Evolutionary conservation across 1,284 basidiomycete species (phyloP), one percentile per base, ranked within the genome.

Genomic region (Ceratobasidium sp.): DNA sequence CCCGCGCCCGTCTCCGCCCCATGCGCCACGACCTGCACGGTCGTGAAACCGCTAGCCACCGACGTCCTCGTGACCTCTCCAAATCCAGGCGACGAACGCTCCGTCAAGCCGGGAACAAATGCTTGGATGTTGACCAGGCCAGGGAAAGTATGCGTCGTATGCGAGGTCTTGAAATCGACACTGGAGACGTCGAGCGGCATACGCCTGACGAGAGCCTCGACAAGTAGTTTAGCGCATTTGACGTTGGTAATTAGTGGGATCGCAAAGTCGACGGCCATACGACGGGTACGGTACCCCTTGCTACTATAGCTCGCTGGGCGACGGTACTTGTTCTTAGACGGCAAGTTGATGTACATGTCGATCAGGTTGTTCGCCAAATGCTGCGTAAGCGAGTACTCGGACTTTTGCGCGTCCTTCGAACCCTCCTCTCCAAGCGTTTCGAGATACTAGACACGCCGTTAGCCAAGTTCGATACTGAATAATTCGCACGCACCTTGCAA

Each of bases 261-360:
- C 41, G 96, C 96, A 79, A 97, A 98, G 83, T 99, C 97, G 76
- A 99, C 97, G n/a, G 98, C 97, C 93, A 98, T 96, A 76, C 97
- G 93, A 80, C 98, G 93, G 38, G 96, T 97, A 75, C 91, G 90
- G 83, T 99, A 99, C 13, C 97, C 98, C 82, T 98, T 97, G 81
- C 95, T 98, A 72, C 95, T 91, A 81, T 98, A 99, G 81, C 92
- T 97, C 16, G 96, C 96, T 9, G 97, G 97, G 57, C 98, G 93
- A 76, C 98, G 93, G 83, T 96, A 99, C 80, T 96, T 90, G 83
- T 99, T 99, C 85, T 96, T 98, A 55, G 96, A 98, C 1, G 98
- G 98, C 78, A 99, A 84, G 82, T 98, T 98, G 89, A 99, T 98
- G 83, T 98, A 99, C 88, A 99, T 93, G 83, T 98, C 96, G 80